These are phyloP conservation scores for Pythium vanterpoolii DNA, from an alignment of 352 stramenopile species.

Conservation along the genomic window DNA sequence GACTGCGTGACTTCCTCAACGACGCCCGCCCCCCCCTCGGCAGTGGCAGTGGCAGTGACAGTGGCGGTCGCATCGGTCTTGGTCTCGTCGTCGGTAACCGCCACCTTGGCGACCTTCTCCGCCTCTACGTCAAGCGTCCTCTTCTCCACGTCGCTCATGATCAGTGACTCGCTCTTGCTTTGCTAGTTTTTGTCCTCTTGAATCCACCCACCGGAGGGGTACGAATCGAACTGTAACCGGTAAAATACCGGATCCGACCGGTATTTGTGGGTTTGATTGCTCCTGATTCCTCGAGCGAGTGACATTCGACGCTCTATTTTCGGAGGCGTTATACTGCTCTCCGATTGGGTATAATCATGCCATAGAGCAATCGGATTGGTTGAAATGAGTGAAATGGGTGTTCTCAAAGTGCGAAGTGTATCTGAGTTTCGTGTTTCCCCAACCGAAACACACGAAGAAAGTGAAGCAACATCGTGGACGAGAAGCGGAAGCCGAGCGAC, in stretches of 20 bases:
- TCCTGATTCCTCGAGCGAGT: slow-evolving; percentile 14
- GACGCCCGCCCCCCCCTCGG: neutral
- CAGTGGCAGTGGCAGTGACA: no score
- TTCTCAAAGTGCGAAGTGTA: slow-evolving; percentile 8
- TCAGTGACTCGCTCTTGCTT: neutral
- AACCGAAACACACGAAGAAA: neutral
- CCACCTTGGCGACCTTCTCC: slow-evolving; percentile 1
- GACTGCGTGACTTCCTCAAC: slow-evolving; percentile 79
- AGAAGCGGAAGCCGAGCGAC: no score
- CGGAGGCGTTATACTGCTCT: neutral
- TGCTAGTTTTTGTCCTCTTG: neutral
- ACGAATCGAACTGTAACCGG: slow-evolving; percentile 1
- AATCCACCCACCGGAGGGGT: slow-evolving; percentile 21
- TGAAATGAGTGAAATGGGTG: slow-evolving; percentile 6
- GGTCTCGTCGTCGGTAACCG: neutral
- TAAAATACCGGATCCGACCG: neutral
- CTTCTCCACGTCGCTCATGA: slow-evolving; percentile 27
- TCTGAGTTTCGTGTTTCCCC: slow-evolving; percentile 9
- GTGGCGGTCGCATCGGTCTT: neutral
- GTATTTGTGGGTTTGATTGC: neutral
- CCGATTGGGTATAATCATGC: slow-evolving; percentile 7
- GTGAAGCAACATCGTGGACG: no score
- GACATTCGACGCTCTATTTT: slow-evolving; percentile 13
- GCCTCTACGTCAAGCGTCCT: slow-evolving; percentile 6
- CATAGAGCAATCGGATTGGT: slow-evolving; percentile 4